A percentile compares a stretch with the other conserved stretches of the same genome.
Evolutionary conservation across 352 stramenopile genomes (phyloP).

Genomic region (Globisporangium orthogonon): DNA sequence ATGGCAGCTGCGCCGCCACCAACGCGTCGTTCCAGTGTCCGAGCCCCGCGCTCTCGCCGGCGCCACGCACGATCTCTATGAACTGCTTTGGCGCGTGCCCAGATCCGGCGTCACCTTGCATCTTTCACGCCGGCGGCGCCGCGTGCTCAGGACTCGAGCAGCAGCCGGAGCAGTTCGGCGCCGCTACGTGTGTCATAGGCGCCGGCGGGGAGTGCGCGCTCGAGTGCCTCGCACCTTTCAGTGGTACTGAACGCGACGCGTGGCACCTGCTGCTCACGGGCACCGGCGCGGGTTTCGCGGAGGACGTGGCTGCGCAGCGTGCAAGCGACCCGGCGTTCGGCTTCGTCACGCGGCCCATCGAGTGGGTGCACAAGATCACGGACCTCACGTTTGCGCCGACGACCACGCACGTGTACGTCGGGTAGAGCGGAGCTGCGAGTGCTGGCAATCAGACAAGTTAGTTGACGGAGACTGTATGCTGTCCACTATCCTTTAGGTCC

Average conservation of each 20-base stretch:
- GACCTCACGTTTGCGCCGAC: constrained; percentile 26
- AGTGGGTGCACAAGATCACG: constrained; percentile 15
- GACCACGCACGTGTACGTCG: constrained; percentile 21
- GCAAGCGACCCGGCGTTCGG: constrained; percentile 17
- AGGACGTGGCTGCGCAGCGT: constrained; percentile 16
- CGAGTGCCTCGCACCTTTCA: constrained; percentile 34
- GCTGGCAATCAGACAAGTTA: background rate
- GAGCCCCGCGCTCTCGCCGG: background rate
- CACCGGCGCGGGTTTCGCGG: constrained; percentile 17
- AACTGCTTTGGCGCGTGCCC: constrained; percentile 18
- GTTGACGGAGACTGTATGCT: background rate
- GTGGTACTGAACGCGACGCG: constrained; percentile 8
- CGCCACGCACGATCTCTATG: constrained; percentile 16
- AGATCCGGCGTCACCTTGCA: constrained; percentile 12
- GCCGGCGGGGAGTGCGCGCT: constrained; percentile 19
- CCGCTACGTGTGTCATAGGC: constrained; percentile 4
- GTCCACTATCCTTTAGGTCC: constrained; percentile 1
- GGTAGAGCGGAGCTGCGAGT: background rate
- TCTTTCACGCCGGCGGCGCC: constrained; percentile 14
- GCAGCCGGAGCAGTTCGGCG: constrained; percentile 1
- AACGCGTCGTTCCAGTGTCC: constrained; percentile 10
- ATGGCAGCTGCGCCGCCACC: no score
- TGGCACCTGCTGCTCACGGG: constrained; percentile 33
- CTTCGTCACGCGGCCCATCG: constrained; percentile 18
- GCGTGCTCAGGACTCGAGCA: constrained; percentile 8